Percentiles rank a stretch among this genome's conserved stretches.
These are phyloP conservation scores for Echeveria elegans DNA, from an alignment of 164 flowering plant species.

Conservation along the genomic window DNA sequence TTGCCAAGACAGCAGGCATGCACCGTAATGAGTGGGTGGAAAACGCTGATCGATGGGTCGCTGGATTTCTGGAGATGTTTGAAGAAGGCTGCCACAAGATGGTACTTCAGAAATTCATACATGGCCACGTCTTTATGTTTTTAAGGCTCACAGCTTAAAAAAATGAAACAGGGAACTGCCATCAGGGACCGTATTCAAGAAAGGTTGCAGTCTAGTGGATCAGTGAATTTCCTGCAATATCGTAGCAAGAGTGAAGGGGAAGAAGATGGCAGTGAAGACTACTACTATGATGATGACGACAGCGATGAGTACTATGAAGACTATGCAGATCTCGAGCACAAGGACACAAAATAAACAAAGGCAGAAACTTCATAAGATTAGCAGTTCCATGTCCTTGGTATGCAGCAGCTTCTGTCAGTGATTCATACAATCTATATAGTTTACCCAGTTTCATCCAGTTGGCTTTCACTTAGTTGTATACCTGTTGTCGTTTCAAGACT, in stretches of 20 bases:
- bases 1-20: constrained; percentile 55
- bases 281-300: constrained; percentile 14
- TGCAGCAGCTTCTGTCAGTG: neutral
- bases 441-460: no score
- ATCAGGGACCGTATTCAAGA: constrained; percentile 51
- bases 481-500: no score
- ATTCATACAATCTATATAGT: no score
- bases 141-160: neutral
- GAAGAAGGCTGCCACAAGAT: constrained; percentile 82
- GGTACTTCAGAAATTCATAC: constrained; percentile 24
- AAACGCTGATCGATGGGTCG: constrained; percentile 73
- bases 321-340: neutral
- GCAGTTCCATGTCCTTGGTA: neutral
- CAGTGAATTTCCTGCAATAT: constrained; percentile 12
- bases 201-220: constrained; percentile 26
- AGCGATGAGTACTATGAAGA: constrained; percentile 11
- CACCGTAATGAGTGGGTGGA: constrained; percentile 65
- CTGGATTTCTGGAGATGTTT: constrained; percentile 82
- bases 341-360: neutral
- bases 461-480: no score
- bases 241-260: constrained; percentile 14
- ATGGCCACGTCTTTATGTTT: neutral
- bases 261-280: constrained; percentile 20
- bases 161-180: constrained; percentile 39
- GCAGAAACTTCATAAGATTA: neutral